A percentile compares a stretch with the other conserved stretches of the same genome.
Evolutionary conservation across 345 rosid genomes (phyloP).

Genomic region (Dovyalis caffra): DNA sequence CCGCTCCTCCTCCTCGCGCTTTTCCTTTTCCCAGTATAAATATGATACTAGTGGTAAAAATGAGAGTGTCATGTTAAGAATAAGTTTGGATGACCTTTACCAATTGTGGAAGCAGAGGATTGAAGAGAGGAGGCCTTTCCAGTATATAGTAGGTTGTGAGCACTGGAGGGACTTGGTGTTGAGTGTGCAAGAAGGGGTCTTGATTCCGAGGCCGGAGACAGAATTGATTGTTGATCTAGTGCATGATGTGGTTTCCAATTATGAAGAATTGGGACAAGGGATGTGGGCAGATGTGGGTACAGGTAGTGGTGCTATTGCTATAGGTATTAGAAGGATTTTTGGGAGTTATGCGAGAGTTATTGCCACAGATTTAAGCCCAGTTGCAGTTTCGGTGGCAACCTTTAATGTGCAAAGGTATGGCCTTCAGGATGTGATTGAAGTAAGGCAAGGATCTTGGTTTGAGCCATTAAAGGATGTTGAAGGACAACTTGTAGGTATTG

Average conservation of each 20-base stretch:
- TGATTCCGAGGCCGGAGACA: slow-evolving; percentile 95
- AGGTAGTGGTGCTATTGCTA: slow-evolving; percentile 85
- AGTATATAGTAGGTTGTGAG: slow-evolving; percentile 88
- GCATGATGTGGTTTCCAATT: slow-evolving; percentile 32
- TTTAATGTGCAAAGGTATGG: slow-evolving; percentile 66
- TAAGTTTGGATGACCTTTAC: slow-evolving; percentile 57
- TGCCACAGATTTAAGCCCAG: slow-evolving; percentile 75
- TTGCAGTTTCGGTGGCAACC: slow-evolving; percentile 58
- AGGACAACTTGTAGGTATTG: slow-evolving; percentile 70
- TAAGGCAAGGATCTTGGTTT: slow-evolving; percentile 83
- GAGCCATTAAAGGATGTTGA: slow-evolving; percentile 62
- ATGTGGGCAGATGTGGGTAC: slow-evolving; percentile 92
- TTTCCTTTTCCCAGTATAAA: not conserved
- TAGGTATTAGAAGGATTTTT: slow-evolving; percentile 56
- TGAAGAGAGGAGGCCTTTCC: slow-evolving; percentile 81
- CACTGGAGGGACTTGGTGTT: slow-evolving; percentile 91
- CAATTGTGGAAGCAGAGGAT: slow-evolving; percentile 74
- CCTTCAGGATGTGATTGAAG: slow-evolving; percentile 54
- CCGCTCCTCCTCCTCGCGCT: slow-evolving; percentile 15
- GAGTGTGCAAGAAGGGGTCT: slow-evolving; percentile 82
- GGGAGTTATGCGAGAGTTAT: slow-evolving; percentile 50
- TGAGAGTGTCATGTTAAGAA: slow-evolving; percentile 36
- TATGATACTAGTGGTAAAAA: not conserved
- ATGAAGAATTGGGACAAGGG: slow-evolving; percentile 39
- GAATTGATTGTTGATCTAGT: slow-evolving; percentile 73